These are phyloP conservation scores for Fusarium sp. DNA, from an alignment of 2,329 filamentous ascomycete species.

Conservation along the genomic window DNA sequence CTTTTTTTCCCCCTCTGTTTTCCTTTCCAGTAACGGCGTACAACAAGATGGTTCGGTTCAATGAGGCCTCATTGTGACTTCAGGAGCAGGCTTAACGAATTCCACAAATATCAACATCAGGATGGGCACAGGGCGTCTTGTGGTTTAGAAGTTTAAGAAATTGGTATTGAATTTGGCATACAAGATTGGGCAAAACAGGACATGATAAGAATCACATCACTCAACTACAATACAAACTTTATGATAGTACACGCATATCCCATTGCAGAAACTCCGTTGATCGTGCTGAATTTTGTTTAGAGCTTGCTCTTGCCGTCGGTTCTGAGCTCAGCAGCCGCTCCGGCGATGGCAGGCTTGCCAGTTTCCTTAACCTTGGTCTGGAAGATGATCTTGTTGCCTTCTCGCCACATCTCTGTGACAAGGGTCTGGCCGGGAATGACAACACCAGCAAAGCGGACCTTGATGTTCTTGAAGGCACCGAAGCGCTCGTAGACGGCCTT, in stretches of 20 bases:
- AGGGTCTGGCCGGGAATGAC: constrained; percentile 91
- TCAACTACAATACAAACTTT: constrained; percentile 42
- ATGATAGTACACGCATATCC: constrained; percentile 35
- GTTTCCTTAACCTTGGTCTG: constrained; percentile 92
- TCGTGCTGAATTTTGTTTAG: constrained; percentile 27
- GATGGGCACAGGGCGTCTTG: constrained; percentile 23
- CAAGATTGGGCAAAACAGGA: constrained; percentile 33
- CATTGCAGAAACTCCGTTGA: constrained; percentile 23
- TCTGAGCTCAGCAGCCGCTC: constrained; percentile 80
- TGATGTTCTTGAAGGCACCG: constrained; percentile 88
- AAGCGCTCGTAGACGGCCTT: constrained; percentile 90
- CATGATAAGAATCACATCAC: constrained; percentile 24
- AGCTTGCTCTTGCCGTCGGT: constrained; percentile 45
- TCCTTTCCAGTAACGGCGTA: constrained; percentile 19
- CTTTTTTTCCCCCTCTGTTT: not conserved
- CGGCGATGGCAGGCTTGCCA: constrained; percentile 85
- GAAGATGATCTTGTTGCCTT: constrained; percentile 81
- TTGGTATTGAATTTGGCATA: constrained; percentile 13
- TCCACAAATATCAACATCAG: constrained; percentile 4
- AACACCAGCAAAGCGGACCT: constrained; percentile 88
- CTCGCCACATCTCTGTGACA: constrained; percentile 94
- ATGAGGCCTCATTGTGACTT: constrained; percentile 21
- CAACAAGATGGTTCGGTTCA: constrained; percentile 14
- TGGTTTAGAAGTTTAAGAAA: constrained; percentile 8
- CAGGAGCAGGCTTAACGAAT: constrained; percentile 19